Evolutionary conservation across 192 early-diverging fungal species (phyloP), one percentile per base, ranked within the genome.

Genomic region (Powellomyces hirtus): DNA sequence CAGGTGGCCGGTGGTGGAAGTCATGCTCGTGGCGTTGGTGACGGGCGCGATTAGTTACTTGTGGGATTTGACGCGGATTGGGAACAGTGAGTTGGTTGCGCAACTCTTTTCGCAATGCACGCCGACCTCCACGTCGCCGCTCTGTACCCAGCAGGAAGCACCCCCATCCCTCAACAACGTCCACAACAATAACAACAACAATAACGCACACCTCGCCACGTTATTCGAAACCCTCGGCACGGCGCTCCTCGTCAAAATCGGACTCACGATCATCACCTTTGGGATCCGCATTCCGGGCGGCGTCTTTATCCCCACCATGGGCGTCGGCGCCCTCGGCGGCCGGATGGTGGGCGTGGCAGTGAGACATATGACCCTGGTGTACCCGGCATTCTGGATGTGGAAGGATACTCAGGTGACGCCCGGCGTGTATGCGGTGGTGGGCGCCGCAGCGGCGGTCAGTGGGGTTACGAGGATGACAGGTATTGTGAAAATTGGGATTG

Each of bases 311-410:
- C 97, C 97, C 0, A 86, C 90, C 37, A 92, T 99, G 87, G 89
- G 89, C 18, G 86, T 97, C 33, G 97, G 97, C 7, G 96, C 97
- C 0, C 82, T 88, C 5, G 89, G 91, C 53, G 97, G 97, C 0
- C 83, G 97, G 5, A 88, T 91, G 67, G 71, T 96, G 18, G 97
- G 95, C 13, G 81, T 95, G 27, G 52, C 91, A 1, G 85, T 92
- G 58, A 84, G 90, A 33, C 14, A 7, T 58, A 37, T 33, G 4
- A 35, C 37, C 37, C 51, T 10, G 38, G 33, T 11, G 34, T 58
- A 59, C 31, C 38, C 66, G 14, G 55, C 31, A 20, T 1, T 31
- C 91, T 38, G 61, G 81, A 49, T 77, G 83, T 95, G 71, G 71
- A 86, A 30, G 77, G 81, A 31, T 94, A 93, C 67, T 82, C 84